phyloP scores from a whole-genome alignment of 495 filamentous ascomycete species.

The Aspergillus heteromorphus region DNA sequence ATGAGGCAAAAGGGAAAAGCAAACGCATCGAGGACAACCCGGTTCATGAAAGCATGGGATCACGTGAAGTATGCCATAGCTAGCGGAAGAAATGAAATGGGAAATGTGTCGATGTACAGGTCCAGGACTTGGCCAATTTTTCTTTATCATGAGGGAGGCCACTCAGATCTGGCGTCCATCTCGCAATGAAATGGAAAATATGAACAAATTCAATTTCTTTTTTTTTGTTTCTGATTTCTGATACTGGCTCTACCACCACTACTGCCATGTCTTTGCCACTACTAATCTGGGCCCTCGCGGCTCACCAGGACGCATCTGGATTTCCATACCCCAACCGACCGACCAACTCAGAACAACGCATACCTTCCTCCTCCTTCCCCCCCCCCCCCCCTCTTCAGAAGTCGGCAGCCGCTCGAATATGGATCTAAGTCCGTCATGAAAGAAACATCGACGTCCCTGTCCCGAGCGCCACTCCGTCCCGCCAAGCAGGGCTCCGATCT shows the following conservation, averaged over 20 bases:
- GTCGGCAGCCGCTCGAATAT: neutral
- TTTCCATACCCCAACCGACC: neutral
- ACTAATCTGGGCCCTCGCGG: neutral
- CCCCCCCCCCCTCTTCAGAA: no score
- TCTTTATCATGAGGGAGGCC: slow-evolving; percentile 35
- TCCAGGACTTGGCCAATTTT: slow-evolving; percentile 32
- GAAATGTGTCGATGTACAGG: slow-evolving; percentile 44
- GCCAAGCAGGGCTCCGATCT: neutral
- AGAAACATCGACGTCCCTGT: neutral
- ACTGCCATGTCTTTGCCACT: neutral
- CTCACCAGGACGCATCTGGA: neutral
- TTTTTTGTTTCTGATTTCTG: slow-evolving; percentile 12
- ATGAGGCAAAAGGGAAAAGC: slow-evolving; percentile 35
- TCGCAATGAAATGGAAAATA: slow-evolving; percentile 47
- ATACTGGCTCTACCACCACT: neutral
- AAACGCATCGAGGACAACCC: slow-evolving; percentile 43
- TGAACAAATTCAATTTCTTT: slow-evolving; percentile 35
- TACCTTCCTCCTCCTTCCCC: no score
- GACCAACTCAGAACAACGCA: neutral
- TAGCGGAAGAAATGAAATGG: slow-evolving; percentile 44
- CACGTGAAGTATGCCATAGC: slow-evolving; percentile 38
- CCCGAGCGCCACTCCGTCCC: neutral
- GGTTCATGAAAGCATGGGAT: slow-evolving; percentile 39
- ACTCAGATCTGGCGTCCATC: slow-evolving; percentile 36
- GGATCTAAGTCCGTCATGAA: no score